Conservation (phyloP, 306 rosid species). For the Cicer cuneatum region DNA sequence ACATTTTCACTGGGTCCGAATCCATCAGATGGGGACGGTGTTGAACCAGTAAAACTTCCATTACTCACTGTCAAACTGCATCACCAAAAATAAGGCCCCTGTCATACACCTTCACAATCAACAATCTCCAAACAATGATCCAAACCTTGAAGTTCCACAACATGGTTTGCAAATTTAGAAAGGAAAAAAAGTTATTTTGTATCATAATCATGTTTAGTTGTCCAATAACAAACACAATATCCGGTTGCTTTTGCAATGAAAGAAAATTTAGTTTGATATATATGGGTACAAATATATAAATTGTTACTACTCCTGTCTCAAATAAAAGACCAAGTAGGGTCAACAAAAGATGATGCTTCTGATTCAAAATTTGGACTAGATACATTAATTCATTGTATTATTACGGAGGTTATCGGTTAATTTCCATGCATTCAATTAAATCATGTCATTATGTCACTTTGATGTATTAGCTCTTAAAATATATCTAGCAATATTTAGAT, state of each 20-base stretch:
- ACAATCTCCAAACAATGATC: conserved; percentile 9
- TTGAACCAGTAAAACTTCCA: conserved; percentile 58
- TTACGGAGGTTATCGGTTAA: no score
- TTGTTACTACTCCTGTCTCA: no score
- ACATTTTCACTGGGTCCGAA: conserved; percentile 60
- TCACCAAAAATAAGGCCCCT: conserved; percentile 3
- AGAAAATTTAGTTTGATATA: neutral
- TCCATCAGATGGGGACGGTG: conserved; percentile 55
- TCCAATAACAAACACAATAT: neutral
- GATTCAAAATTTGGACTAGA: no score
- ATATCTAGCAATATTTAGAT: no score
- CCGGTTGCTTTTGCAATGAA: neutral
- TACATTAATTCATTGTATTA: no score
- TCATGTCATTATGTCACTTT: no score
- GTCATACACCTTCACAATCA: conserved; percentile 8
- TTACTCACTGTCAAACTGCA: conserved; percentile 66
- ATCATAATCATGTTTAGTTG: neutral
- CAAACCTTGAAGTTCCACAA: conserved; percentile 1
- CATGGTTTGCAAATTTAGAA: neutral
- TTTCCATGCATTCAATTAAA: no score
- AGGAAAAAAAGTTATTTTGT: neutral
- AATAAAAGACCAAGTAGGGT: no score
- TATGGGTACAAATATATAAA: neutral
- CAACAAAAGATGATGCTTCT: no score
- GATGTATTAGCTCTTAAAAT: no score